These are phyloP conservation scores for Trichoderma orchidacearum DNA, from an alignment of 495 filamentous ascomycete genomes.

Conservation along the genomic window DNA sequence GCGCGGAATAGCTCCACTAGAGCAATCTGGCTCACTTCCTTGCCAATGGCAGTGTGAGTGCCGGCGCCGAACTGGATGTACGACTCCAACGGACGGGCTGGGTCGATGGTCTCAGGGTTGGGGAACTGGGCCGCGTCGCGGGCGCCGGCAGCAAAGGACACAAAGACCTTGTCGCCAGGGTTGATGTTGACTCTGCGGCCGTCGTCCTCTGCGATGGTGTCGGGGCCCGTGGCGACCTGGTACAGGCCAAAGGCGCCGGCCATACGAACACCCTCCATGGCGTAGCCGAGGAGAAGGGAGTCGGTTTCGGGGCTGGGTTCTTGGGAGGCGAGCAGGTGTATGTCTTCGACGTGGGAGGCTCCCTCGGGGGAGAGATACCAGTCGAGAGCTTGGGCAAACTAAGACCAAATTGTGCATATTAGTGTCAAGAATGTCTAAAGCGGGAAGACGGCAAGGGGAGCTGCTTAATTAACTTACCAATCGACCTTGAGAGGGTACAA, in stretches of 20 bases:
- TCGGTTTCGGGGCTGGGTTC: constrained; percentile 18
- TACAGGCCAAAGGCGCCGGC: constrained; percentile 34
- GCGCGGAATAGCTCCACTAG: constrained; percentile 56
- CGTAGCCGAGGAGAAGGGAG: constrained; percentile 33
- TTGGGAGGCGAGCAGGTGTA: constrained; percentile 37
- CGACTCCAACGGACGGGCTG: constrained; percentile 49
- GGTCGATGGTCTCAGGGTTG: constrained; percentile 48
- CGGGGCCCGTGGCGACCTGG: constrained; percentile 32
- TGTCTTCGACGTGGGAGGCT: constrained; percentile 39
- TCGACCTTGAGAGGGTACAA: constrained; percentile 58
- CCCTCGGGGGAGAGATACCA: constrained; percentile 53
- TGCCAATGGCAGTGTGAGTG: constrained; percentile 48
- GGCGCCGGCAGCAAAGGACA: constrained; percentile 45
- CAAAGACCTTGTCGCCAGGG: constrained; percentile 20
- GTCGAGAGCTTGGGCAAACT: constrained; percentile 64
- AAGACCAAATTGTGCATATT: constrained; percentile 1
- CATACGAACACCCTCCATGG: constrained; percentile 38
- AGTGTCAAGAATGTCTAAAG: background rate
- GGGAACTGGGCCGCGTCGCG: constrained; percentile 53
- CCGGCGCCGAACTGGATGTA: constrained; percentile 58
- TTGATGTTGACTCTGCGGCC: constrained; percentile 25
- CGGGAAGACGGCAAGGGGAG: constrained; percentile 8
- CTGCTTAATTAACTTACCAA: too few species aligned
- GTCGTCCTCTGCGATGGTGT: constrained; percentile 35
- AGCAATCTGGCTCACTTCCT: constrained; percentile 45